Conservation (phyloP, 106 monocot species). For the Acorus calamus region DNA sequence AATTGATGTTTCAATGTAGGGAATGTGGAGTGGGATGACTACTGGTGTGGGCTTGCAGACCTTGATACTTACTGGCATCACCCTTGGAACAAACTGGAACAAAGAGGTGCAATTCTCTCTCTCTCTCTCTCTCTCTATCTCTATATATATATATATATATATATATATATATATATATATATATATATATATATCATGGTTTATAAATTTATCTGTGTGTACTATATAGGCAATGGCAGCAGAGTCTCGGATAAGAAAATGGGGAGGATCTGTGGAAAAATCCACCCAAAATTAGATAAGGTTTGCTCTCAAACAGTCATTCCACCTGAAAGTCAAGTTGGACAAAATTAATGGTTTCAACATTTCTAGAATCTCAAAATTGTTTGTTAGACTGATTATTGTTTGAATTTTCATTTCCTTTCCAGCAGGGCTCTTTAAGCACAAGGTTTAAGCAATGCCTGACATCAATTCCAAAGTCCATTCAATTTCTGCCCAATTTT, state of each 20-base stretch:
- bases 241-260: constrained; percentile 44
- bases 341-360: no score
- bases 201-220: neutral
- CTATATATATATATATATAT: neutral
- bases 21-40: constrained; percentile 71
- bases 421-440: no score
- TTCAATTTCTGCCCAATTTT: no score
- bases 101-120: constrained; percentile 36
- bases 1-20: constrained; percentile 24
- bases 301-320: no score
- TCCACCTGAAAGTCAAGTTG: no score
- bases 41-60: constrained; percentile 52
- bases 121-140: constrained; percentile 14
- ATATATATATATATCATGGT: neutral
- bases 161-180: no score
- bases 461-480: no score
- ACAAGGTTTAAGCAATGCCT: no score
- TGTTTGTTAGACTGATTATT: no score
- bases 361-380: no score
- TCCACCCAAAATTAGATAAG: neutral
- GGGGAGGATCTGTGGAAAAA: constrained; percentile 42
- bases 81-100: constrained; percentile 49
- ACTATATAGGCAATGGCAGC: constrained; percentile 39
- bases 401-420: no score
- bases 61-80: constrained; percentile 43